These are phyloP conservation scores for Iris macrosiphon DNA, from an alignment of 106 monocot genomes.

Conservation along the genomic window DNA sequence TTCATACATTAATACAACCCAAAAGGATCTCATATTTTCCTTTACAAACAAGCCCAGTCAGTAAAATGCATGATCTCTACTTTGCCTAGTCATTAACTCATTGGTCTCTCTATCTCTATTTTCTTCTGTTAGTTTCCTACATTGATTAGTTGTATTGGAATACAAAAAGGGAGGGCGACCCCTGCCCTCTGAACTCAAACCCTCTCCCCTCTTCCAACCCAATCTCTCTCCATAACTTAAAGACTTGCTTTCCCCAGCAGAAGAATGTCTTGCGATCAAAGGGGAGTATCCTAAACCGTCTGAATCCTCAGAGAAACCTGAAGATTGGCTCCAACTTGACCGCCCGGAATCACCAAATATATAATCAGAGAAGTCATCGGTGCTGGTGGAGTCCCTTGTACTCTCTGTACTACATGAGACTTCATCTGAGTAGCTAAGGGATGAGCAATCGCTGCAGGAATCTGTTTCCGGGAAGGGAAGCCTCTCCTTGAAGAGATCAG, in stretches of 20 bases:
- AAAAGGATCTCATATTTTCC: no score
- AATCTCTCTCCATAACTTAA: slow-evolving; percentile 2
- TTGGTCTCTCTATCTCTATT: slow-evolving; percentile 14
- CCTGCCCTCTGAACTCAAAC: background rate
- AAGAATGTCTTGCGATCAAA: background rate
- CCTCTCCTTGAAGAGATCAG: slow-evolving; percentile 4
- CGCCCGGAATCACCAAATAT: slow-evolving; percentile 17
- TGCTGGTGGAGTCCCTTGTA: slow-evolving; percentile 43
- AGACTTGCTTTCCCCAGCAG: background rate
- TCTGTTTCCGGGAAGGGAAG: slow-evolving; percentile 9
- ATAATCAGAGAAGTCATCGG: slow-evolving; percentile 27
- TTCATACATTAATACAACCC: no score
- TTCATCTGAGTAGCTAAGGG: slow-evolving; percentile 41
- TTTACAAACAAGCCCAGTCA: no score
- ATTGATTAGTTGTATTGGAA: slow-evolving; percentile 20
- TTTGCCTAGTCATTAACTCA: no score
- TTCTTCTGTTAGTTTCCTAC: slow-evolving; percentile 28
- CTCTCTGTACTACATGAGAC: slow-evolving; percentile 49
- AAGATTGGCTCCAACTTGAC: slow-evolving; percentile 8
- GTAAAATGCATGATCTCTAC: no score
- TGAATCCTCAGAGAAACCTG: slow-evolving; percentile 14
- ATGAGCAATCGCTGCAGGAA: slow-evolving; percentile 36
- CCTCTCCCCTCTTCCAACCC: background rate
- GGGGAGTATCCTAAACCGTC: slow-evolving; percentile 13
- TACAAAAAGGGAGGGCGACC: slow-evolving; percentile 29